Conservation (phyloP, 148 eudicot species). For the Camellia lanceoleosa region DNA sequence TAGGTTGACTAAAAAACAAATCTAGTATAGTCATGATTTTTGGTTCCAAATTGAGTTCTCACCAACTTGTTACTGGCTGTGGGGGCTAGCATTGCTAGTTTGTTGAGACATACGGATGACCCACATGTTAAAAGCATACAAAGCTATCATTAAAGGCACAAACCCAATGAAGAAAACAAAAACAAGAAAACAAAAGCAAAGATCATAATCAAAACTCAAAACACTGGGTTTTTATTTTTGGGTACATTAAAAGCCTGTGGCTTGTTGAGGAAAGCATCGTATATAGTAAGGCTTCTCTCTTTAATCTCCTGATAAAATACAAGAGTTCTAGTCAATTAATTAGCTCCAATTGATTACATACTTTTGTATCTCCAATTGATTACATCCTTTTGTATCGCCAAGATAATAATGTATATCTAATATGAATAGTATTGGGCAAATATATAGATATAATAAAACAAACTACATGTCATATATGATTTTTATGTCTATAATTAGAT, state of each 20-base stretch:
- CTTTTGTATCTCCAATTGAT: too few species aligned
- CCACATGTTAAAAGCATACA: slow-evolving; percentile 44
- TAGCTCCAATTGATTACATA: too few species aligned
- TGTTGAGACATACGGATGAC: slow-evolving; percentile 38
- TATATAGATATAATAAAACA: neutral
- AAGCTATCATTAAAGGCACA: slow-evolving; percentile 43
- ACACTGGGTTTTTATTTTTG: too few species aligned
- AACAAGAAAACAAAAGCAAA: slow-evolving; percentile 10
- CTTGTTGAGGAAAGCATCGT: too few species aligned
- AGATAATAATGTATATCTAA: neutral
- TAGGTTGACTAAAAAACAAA: neutral
- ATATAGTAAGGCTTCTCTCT: too few species aligned
- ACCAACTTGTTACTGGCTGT: neutral
- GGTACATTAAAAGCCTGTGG: too few species aligned
- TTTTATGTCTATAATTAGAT: too few species aligned
- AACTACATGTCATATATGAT: too few species aligned
- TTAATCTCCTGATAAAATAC: too few species aligned
- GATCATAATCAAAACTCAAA: too few species aligned
- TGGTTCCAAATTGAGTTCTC: slow-evolving; percentile 6
- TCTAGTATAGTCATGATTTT: neutral
- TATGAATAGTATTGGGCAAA: neutral
- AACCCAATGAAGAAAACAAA: slow-evolving; percentile 17
- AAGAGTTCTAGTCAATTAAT: too few species aligned
- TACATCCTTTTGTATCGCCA: too few species aligned
- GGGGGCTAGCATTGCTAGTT: slow-evolving; percentile 13